These are phyloP conservation scores for Cladosporium velox DNA, from an alignment of 2,329 filamentous ascomycete genomes.

Conservation along the genomic window DNA sequence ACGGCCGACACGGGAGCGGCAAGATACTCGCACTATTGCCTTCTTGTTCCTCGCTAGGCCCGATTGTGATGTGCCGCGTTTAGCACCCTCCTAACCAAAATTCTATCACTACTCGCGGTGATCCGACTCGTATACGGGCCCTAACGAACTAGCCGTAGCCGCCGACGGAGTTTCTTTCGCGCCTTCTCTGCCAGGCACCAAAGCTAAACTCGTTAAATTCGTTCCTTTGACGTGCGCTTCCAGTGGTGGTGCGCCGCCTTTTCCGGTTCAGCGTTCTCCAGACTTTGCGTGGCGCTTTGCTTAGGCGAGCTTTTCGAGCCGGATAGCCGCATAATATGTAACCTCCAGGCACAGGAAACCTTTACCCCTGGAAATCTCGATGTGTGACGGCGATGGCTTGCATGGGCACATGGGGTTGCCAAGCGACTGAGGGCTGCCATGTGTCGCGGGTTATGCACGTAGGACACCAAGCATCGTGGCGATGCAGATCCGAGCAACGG, in stretches of 20 bases:
- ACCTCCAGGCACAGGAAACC: not conserved
- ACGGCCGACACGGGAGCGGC: not conserved
- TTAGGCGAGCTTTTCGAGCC: not conserved
- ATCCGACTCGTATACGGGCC: constrained; percentile 1
- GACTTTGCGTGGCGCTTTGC: not conserved
- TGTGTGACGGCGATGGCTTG: not conserved
- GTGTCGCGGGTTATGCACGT: constrained; percentile 7
- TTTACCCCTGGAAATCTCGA: constrained; percentile 1
- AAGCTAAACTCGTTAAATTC: not conserved
- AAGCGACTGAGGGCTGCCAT: not conserved
- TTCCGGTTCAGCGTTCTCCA: constrained; percentile 2
- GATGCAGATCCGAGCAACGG: constrained; percentile 1
- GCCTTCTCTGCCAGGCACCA: constrained; percentile 6
- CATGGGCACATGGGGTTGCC: not conserved
- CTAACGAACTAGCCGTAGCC: constrained; percentile 4
- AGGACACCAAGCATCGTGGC: constrained; percentile 1
- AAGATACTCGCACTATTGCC: not conserved
- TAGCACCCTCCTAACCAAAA: not conserved
- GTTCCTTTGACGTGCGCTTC: not conserved
- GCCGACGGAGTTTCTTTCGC: not conserved
- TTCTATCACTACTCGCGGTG: not conserved
- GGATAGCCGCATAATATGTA: not conserved
- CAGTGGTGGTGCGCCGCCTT: not conserved
- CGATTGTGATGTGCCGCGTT: not conserved
- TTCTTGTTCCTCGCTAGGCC: not conserved